These are phyloP conservation scores for Extremus antarcticus DNA, from an alignment of 495 filamentous ascomycete genomes.

Conservation along the genomic window DNA sequence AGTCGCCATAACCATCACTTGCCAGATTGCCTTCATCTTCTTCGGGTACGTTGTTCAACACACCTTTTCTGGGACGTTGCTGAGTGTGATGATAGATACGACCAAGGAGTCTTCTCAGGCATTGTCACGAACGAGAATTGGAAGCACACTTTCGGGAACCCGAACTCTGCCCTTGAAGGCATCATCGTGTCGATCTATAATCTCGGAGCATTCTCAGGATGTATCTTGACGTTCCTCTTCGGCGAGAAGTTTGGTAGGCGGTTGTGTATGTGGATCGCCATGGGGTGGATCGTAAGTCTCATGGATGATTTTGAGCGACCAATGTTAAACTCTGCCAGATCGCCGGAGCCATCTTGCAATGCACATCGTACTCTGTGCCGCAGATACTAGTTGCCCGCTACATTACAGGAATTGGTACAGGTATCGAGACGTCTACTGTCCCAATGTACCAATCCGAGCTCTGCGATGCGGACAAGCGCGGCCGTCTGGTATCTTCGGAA, in stretches of 20 bases:
- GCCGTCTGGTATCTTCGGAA: constrained; percentile 25
- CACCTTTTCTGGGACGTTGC: no score
- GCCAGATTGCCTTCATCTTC: constrained; percentile 29
- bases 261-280: constrained; percentile 28
- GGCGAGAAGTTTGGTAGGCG: constrained; percentile 25
- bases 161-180: constrained; percentile 17
- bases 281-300: constrained; percentile 24
- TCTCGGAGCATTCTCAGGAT: constrained; percentile 26
- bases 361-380: constrained; percentile 22
- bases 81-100: constrained; percentile 33
- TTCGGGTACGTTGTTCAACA: no score
- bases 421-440: constrained; percentile 23
- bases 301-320: no score
- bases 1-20: constrained; percentile 24
- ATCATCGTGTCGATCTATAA: constrained; percentile 31
- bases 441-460: constrained; percentile 29
- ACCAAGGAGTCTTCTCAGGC: constrained; percentile 45
- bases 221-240: constrained; percentile 24
- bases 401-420: constrained; percentile 28
- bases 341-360: constrained; percentile 24
- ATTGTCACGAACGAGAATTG: constrained; percentile 35
- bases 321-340: constrained; percentile 7
- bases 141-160: constrained; percentile 29
- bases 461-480: constrained; percentile 23
- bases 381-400: constrained; percentile 23